Evolutionary conservation across 2,329 filamentous ascomycete species (phyloP).

Genomic region (Hypoxylon sp.): DNA sequence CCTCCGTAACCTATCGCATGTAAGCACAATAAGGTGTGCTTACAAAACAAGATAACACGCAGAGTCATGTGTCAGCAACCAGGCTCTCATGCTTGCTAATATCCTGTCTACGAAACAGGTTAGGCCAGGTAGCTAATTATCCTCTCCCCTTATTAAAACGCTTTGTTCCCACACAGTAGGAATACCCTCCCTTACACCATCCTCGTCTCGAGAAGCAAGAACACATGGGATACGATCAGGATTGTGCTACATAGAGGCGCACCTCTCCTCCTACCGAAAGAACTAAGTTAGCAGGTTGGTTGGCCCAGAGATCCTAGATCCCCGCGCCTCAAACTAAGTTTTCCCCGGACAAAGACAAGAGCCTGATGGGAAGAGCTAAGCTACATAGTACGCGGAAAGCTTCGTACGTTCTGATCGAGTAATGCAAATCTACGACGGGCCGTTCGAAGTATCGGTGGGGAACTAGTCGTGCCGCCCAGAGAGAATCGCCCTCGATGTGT

Average conservation of each 20-base stretch:
- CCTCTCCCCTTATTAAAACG: background rate
- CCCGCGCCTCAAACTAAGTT: slow-evolving; percentile 6
- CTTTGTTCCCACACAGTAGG: slow-evolving; percentile 1
- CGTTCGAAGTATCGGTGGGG: slow-evolving; percentile 6
- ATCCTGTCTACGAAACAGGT: background rate
- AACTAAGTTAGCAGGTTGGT: slow-evolving; percentile 7
- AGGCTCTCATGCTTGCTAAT: background rate
- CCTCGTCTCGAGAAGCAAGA: background rate
- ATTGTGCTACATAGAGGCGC: slow-evolving; percentile 7
- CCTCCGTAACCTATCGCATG: background rate
- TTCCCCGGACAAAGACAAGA: background rate
- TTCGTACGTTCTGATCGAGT: slow-evolving; percentile 22
- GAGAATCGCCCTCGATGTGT: background rate
- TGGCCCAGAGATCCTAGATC: slow-evolving; percentile 18
- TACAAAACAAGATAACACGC: background rate
- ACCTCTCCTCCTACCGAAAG: slow-evolving; percentile 19
- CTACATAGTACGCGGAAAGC: background rate
- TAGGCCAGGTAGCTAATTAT: background rate
- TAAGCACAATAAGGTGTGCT: background rate
- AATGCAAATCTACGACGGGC: slow-evolving; percentile 11
- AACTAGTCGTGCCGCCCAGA: background rate
- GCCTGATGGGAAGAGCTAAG: slow-evolving; percentile 1
- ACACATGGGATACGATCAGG: background rate
- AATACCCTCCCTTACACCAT: slow-evolving; percentile 1
- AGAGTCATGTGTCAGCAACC: background rate